Percentiles rank a stretch among this genome's conserved stretches.
Evolutionary conservation across 139 green algal species (phyloP).

Genomic region (Closterium sp.): DNA sequence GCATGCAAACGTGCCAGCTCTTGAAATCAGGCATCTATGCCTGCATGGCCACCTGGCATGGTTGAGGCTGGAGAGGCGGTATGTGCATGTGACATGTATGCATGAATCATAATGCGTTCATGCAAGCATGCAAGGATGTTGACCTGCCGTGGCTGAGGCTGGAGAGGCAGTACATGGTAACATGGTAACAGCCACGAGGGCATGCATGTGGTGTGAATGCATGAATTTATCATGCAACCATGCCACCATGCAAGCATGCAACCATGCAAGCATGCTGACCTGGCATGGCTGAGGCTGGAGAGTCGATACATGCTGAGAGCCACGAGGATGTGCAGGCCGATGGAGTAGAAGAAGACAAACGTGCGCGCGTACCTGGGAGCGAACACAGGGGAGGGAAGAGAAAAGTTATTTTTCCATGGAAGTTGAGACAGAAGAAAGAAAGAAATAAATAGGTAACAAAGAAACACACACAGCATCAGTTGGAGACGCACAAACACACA

Average conservation of each 20-base stretch:
- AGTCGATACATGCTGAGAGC: constrained; percentile 67
- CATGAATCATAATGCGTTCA: neutral
- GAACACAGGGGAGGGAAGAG: too few species aligned
- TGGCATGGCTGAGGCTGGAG: constrained; percentile 40
- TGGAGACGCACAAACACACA: too few species aligned
- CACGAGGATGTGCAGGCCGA: constrained; percentile 56
- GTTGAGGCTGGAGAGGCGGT: constrained; percentile 32
- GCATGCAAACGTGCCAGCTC: too few species aligned
- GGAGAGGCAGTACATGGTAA: constrained; percentile 40
- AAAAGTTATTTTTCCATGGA: too few species aligned
- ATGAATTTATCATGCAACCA: neutral
- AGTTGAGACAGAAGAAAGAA: too few species aligned
- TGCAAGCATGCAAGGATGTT: neutral
- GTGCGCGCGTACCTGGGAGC: too few species aligned
- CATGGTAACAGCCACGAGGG: constrained; percentile 74
- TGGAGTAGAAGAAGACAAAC: too few species aligned
- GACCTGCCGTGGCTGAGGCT: constrained; percentile 31
- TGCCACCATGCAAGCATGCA: neutral
- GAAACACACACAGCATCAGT: too few species aligned
- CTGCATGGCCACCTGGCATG: constrained; percentile 7
- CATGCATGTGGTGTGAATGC: too few species aligned
- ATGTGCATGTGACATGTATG: constrained; percentile 3
- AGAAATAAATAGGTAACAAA: too few species aligned
- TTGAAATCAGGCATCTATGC: too few species aligned
- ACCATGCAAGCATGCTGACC: neutral